Evolutionary conservation across 306 rosid genomes (phyloP).

Genomic region (Ziziphus jujuba): DNA sequence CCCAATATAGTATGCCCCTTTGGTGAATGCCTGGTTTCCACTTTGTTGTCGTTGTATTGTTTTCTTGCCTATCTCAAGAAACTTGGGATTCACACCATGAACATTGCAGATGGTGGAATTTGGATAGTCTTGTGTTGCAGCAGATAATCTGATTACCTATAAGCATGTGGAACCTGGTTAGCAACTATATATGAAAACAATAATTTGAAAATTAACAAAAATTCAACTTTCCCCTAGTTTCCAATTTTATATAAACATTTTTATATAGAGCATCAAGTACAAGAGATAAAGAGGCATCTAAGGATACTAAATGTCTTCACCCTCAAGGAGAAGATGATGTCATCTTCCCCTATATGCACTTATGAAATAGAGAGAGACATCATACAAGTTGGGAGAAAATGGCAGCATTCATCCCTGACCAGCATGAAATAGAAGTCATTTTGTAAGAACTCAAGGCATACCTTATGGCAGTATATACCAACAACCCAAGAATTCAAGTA

Average conservation of each 20-base stretch:
- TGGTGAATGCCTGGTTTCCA: slow-evolving; percentile 59
- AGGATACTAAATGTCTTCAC: not conserved
- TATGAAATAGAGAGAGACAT: not conserved
- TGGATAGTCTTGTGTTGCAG: slow-evolving; percentile 89
- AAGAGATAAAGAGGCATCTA: not conserved
- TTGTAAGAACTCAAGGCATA: slow-evolving; percentile 26
- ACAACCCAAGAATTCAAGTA: slow-evolving; percentile 84
- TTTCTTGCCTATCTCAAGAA: slow-evolving; percentile 75
- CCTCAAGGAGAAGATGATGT: not conserved
- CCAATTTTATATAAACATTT: not conserved
- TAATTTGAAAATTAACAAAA: not conserved
- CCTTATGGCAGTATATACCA: slow-evolving; percentile 91
- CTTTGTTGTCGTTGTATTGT: slow-evolving; percentile 66
- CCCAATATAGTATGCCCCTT: slow-evolving; percentile 91
- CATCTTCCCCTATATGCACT: not conserved
- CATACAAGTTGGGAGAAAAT: not conserved
- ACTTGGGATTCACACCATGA: slow-evolving; percentile 96
- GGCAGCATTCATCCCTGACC: not conserved
- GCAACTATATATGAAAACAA: not conserved
- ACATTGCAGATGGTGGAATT: slow-evolving; percentile 80
- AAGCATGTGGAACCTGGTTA: slow-evolving; percentile 27
- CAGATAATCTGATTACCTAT: slow-evolving; percentile 95
- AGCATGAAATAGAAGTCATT: not conserved
- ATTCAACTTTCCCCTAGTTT: slow-evolving; percentile 2
- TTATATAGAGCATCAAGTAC: not conserved